Evolutionary conservation across 2,329 filamentous ascomycete genomes (phyloP).

Genomic region (Alternaria gaisen): DNA sequence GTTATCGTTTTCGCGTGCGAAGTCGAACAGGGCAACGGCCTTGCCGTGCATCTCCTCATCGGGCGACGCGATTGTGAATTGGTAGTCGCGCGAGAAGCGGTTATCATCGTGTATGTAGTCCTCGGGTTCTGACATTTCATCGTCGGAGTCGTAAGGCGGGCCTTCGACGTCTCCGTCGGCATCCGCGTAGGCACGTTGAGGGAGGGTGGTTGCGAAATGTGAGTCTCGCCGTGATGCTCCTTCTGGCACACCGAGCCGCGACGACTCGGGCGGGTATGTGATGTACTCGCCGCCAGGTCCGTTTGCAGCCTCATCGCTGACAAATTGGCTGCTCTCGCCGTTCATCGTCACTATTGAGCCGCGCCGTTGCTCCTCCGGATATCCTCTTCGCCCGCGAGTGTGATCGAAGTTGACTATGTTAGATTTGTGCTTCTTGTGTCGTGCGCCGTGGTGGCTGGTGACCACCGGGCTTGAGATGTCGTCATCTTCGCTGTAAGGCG

Average conservation of each 20-base stretch:
- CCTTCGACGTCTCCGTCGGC: slow-evolving; percentile 52
- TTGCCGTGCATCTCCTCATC: slow-evolving; percentile 99
- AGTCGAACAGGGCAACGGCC: slow-evolving; percentile 94
- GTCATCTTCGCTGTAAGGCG: slow-evolving; percentile 94
- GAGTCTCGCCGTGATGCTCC: slow-evolving; percentile 59
- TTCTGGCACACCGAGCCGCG: slow-evolving; percentile 40
- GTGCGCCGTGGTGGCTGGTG: slow-evolving; percentile 69
- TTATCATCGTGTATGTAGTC: slow-evolving; percentile 70
- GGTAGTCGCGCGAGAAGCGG: slow-evolving; percentile 88
- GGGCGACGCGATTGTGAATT: slow-evolving; percentile 92
- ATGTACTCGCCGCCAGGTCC: slow-evolving; percentile 82
- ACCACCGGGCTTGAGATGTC: slow-evolving; percentile 90
- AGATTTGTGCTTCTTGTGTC: slow-evolving; percentile 81
- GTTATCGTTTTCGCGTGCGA: slow-evolving; percentile 94
- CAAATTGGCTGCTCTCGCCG: slow-evolving; percentile 77
- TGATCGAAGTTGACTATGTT: slow-evolving; percentile 54
- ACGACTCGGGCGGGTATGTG: slow-evolving; percentile 72
- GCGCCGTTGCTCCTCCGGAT: slow-evolving; percentile 56
- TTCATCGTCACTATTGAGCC: slow-evolving; percentile 57
- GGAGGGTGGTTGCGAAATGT: slow-evolving; percentile 61
- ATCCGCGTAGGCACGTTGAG: slow-evolving; percentile 54
- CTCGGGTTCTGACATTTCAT: slow-evolving; percentile 59
- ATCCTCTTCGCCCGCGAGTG: slow-evolving; percentile 46
- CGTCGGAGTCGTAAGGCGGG: slow-evolving; percentile 55
- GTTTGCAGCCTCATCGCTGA: slow-evolving; percentile 72